Evolutionary conservation across 2,329 filamentous ascomycete species (phyloP).

Genomic region (Blumeria hordei): DNA sequence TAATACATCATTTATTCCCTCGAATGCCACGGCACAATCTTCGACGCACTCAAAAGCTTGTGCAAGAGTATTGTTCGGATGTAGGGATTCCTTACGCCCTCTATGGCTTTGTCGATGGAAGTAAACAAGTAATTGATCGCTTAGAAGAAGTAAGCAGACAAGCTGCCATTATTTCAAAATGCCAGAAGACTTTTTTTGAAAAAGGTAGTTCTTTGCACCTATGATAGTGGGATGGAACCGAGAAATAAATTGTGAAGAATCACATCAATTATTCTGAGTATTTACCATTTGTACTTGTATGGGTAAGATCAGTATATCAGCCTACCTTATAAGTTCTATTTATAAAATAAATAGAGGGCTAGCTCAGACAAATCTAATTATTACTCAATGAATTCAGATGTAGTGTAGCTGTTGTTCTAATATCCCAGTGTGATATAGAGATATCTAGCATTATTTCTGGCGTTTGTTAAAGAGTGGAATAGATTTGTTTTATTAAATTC

Average conservation of each 20-base stretch:
- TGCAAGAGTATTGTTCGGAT: constrained; percentile 60
- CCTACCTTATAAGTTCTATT: neutral
- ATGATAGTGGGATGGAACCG: neutral
- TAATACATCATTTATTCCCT: constrained; percentile 67
- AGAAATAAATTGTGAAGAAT: neutral
- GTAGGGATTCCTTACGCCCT: constrained; percentile 66
- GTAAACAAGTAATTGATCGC: constrained; percentile 52
- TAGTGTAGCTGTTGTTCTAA: no score
- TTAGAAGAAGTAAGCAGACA: constrained; percentile 62
- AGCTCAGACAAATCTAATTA: neutral
- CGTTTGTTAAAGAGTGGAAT: no score
- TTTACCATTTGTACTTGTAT: neutral
- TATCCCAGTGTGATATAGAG: no score
- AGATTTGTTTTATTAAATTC: no score
- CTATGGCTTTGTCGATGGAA: constrained; percentile 66
- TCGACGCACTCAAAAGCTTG: constrained; percentile 46
- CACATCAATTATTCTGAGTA: neutral
- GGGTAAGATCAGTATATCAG: neutral
- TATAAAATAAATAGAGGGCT: neutral
- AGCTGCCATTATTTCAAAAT: constrained; percentile 52
- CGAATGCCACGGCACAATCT: constrained; percentile 70
- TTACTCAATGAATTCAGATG: no score
- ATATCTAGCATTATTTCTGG: no score
- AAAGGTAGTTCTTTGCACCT: constrained; percentile 6
- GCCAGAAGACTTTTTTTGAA: constrained; percentile 26